A percentile compares a stretch with the other conserved stretches of the same genome.
Conservation (phyloP, 768 basidiomycete species). For the Neoboletus magnificus region DNA sequence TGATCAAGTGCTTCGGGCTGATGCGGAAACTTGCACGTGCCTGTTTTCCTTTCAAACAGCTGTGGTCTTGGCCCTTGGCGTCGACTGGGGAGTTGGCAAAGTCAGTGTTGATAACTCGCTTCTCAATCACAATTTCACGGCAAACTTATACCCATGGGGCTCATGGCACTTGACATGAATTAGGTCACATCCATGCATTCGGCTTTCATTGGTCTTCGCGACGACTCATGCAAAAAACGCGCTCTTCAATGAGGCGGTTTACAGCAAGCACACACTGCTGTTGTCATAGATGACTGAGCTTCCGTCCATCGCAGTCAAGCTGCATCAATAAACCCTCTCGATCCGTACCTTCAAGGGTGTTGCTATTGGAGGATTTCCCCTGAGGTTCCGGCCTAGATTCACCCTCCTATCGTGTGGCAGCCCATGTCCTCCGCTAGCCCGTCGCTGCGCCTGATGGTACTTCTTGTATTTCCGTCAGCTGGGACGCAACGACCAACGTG, state of each 20-base stretch:
- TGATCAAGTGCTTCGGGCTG: not conserved
- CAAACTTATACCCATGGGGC: not conserved
- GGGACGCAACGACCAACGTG: constrained; percentile 2
- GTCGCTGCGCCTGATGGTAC: constrained; percentile 11
- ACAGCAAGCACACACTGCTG: constrained; percentile 11
- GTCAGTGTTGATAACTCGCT: not conserved
- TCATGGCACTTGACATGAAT: not conserved
- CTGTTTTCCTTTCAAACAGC: not conserved
- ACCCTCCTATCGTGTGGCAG: constrained; percentile 1
- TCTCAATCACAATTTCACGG: not conserved
- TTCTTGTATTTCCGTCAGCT: constrained; percentile 21
- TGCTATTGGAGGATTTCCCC: not conserved
- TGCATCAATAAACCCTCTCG: not conserved
- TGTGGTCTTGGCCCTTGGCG: not conserved
- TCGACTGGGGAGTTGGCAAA: not conserved
- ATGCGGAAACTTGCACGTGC: not conserved
- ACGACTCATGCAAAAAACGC: constrained; percentile 21
- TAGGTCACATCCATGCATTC: not conserved
- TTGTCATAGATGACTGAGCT: constrained; percentile 1
- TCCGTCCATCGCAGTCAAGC: not conserved
- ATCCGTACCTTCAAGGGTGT: constrained; percentile 2
- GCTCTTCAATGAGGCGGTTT: not conserved
- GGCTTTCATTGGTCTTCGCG: constrained; percentile 12
- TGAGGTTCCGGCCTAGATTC: constrained; percentile 5
- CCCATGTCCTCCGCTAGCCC: not conserved